Evolutionary conservation across 2,329 filamentous ascomycete genomes (phyloP).

Genomic region (Elsinoe perseae): DNA sequence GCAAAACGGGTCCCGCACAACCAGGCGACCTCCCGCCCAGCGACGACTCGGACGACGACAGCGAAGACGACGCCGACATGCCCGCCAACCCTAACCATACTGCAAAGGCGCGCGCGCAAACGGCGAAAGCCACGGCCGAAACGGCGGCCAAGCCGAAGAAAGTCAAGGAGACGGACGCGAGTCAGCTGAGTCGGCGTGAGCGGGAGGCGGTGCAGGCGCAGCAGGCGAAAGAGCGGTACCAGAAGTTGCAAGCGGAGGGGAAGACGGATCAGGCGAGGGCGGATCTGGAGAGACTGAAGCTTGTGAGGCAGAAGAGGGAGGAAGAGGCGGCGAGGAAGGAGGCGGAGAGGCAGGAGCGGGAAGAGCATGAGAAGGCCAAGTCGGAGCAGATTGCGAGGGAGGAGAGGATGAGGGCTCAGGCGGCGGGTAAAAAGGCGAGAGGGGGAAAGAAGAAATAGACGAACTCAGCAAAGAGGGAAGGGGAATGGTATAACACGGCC

Average conservation of each 20-base stretch:
- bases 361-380: conserved; percentile 50
- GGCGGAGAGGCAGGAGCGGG: conserved; percentile 50
- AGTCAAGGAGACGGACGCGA: conserved; percentile 48
- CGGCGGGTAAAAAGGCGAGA: conserved; percentile 35
- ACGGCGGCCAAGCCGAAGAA: conserved; percentile 51
- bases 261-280: conserved; percentile 95
- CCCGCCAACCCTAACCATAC: conserved; percentile 88
- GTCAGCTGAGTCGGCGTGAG: conserved; percentile 56
- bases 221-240: conserved; percentile 80
- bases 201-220: conserved; percentile 76
- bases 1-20: conserved; percentile 61
- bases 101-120: conserved; percentile 59
- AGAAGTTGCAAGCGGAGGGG: conserved; percentile 85
- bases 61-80: conserved; percentile 54
- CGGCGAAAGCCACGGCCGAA: conserved; percentile 36
- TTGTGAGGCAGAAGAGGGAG: conserved; percentile 80
- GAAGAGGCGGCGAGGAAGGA: conserved; percentile 75
- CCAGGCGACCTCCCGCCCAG: conserved; percentile 74
- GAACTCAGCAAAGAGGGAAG: not conserved
- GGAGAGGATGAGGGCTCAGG: conserved; percentile 38
- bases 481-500: not conserved
- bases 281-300: conserved; percentile 71
- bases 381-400: conserved; percentile 42
- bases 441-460: conserved; percentile 35
- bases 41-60: conserved; percentile 56